A percentile compares a stretch with the other conserved stretches of the same genome.
Evolutionary conservation across 257 asterid species (phyloP).

Genomic region (Solanum ossicruentum): DNA sequence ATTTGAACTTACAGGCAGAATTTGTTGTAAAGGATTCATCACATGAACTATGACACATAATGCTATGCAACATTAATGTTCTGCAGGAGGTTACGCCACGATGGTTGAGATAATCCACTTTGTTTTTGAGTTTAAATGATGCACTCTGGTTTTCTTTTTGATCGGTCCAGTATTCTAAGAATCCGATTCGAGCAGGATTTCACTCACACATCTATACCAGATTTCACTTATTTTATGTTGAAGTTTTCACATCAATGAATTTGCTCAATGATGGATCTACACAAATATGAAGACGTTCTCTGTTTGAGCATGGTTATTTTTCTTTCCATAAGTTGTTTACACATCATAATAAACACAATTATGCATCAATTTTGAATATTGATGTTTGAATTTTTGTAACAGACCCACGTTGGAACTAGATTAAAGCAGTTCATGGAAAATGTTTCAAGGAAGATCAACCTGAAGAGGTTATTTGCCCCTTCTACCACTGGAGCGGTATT

Average conservation of each 20-base stretch:
- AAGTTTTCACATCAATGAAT: background rate
- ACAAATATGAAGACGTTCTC: background rate
- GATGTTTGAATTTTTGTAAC: slow-evolving; percentile 13
- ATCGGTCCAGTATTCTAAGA: background rate
- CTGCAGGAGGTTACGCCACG: background rate
- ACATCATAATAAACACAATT: background rate
- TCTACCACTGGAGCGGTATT: slow-evolving; percentile 76
- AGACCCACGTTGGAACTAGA: slow-evolving; percentile 27
- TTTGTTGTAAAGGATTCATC: background rate
- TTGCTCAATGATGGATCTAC: background rate
- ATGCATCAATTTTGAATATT: background rate
- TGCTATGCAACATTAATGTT: background rate
- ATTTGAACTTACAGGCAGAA: background rate
- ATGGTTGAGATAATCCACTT: background rate
- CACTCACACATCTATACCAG: background rate
- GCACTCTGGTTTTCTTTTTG: background rate
- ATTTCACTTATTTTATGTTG: background rate
- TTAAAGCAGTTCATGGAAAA: slow-evolving; percentile 25
- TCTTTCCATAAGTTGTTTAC: background rate
- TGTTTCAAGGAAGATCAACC: slow-evolving; percentile 37
- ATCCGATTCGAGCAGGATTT: background rate
- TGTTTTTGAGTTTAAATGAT: background rate
- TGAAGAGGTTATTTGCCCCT: slow-evolving; percentile 72
- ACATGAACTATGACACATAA: background rate
- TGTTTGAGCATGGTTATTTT: background rate